Base-by-base conservation (phyloP, 371 early-diverging fungal genomes). In the Mortierella sp. region DNA sequence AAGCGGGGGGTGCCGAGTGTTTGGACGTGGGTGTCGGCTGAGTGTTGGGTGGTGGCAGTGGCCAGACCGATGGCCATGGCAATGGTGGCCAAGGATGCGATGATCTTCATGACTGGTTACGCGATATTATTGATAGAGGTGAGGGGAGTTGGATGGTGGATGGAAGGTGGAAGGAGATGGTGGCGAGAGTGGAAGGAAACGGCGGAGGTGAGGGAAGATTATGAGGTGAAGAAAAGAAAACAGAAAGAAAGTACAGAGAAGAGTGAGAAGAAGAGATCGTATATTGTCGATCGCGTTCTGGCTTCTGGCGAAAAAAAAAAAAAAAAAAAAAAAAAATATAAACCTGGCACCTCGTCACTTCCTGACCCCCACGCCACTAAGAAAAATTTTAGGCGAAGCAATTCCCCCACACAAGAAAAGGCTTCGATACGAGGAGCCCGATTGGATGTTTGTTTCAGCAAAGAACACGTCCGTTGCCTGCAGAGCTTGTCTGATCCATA, bases 1-100 rank as follows among this genome's bases (percentile, higher is more conserved):
- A 51, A 76, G 18, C 54, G 65, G 44, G 55, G 70, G n/a, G 38
- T 54, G 21, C 76, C 76, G 43, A 70, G 70, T 16, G 54, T n/a
- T 27, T 74, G 56, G 41, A 46, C 29, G 12, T 29, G 6, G 18
- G 27, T 60, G 29, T 43, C 44, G 2, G 60, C 29, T 14, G 60
- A 32, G 2, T 58, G 58, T 58, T 60, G 60, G 24, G 32, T 72
- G 12, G 41, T n/a, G 51, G 72, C n/a, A 29, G 48, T 29, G n/a
- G 75, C 60, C 29, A 58, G 32, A 14, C 29, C 14, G 58, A 58
- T 58, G n/a, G 58, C 29, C 58, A 58, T 27, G 29, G 58, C 60
- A 4, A 58, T 58, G 60, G 60, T 29, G 60, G 60, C 60, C 60
- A 60, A 32, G 14, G 60, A n/a, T 58, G 29, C 7, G 60, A 58